Evolutionary conservation across 495 filamentous ascomycete species (phyloP).

Genomic region (Aspergillus affinis): DNA sequence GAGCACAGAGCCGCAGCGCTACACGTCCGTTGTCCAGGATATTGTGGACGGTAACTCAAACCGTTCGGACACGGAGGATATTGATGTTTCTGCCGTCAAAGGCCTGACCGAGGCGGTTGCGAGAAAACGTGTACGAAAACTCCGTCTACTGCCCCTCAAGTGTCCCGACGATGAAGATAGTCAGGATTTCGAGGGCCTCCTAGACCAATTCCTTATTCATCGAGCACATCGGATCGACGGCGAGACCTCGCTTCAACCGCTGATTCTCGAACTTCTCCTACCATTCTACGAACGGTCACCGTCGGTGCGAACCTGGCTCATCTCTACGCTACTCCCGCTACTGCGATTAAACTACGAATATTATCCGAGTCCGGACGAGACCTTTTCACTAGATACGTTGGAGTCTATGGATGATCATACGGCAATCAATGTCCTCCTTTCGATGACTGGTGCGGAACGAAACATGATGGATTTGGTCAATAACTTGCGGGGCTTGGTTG

Average conservation of each 20-base stretch:
- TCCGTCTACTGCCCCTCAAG: constrained; percentile 64
- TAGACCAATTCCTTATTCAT: constrained; percentile 72
- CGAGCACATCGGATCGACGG: constrained; percentile 74
- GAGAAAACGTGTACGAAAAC: constrained; percentile 65
- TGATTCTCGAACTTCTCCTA: constrained; percentile 67
- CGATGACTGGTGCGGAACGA: constrained; percentile 53
- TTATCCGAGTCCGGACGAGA: constrained; percentile 58
- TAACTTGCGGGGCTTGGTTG: constrained; percentile 73
- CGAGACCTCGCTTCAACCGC: constrained; percentile 72
- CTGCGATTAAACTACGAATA: constrained; percentile 83
- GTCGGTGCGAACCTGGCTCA: constrained; percentile 68
- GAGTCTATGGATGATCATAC: constrained; percentile 54
- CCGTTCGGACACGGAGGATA: constrained; percentile 24
- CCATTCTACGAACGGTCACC: constrained; percentile 73
- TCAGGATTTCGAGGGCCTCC: constrained; percentile 49
- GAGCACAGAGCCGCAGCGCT: constrained; percentile 62
- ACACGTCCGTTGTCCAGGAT: constrained; percentile 59
- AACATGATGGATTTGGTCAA: constrained; percentile 53
- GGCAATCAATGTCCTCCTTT: constrained; percentile 67
- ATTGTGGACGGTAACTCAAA: constrained; percentile 46
- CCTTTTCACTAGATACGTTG: constrained; percentile 61
- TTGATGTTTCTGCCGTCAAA: constrained; percentile 61
- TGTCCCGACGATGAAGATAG: constrained; percentile 46
- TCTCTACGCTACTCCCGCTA: constrained; percentile 76
- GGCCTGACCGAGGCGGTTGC: constrained; percentile 64